Evolutionary conservation across 768 basidiomycete species (phyloP), one percentile per base, ranked within the genome.

Genomic region (Serendipita indica): DNA sequence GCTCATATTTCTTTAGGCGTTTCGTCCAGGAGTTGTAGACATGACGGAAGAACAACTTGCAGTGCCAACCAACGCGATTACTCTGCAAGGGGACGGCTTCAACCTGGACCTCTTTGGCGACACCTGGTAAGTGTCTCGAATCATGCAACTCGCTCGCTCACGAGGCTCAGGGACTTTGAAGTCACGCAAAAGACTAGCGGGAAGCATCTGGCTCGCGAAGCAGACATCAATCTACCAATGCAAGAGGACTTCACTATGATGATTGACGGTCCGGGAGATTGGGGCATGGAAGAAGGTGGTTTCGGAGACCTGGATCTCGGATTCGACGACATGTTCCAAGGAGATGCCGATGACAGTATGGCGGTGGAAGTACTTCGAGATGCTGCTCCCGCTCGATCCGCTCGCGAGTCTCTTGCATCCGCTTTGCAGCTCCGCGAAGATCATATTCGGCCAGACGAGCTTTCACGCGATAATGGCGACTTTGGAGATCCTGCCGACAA

Each of bases 21-120:
- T 98, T 71, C 84, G 92, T 58, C 91, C 92, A 16, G 94, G 91
- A 61, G 72, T 91, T 6, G 96, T 97, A 34, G 96, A 99, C 71
- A 81, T 98, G 79, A 90, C 91, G 3, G 92, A 94, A 62, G 93
- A 96, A 62, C 89, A 94, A 69, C 78, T 93, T 1, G 81, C 80
- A 0, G 90, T 89, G 34, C 84, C 83, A 68, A 82, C 84, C 66
- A 89, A 87, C 61, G 80, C 91, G 28, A 94, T 97, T 70, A 94
- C 91, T 1, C 76, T 93, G 33, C 82, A 87, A 66, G 69, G 70
- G 25, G 79, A 79, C 0, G 82, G 79, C 56, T 66, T 67, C 57
- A 82, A 80, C 57, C 74, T 91, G 34, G 89, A 91, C 65, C 74
- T 92, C 33, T 86, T 86, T 2, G 86, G 90, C 64, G 75, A 86